Percentiles rank a stretch among this genome's conserved stretches.
phyloP scores from a whole-genome alignment of 306 rosid species.

The Vigna trinervia region DNA sequence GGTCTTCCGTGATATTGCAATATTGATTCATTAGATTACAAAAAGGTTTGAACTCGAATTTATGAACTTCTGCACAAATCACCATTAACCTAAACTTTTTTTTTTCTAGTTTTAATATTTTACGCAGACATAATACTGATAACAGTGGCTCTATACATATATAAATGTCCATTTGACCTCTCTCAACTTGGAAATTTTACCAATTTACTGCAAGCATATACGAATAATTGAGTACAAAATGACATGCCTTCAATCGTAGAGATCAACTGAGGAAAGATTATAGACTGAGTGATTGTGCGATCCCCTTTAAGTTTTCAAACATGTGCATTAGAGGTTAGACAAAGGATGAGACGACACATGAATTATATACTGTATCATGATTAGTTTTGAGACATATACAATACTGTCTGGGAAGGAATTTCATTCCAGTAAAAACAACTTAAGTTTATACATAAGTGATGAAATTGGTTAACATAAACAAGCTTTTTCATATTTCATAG shows the following conservation, averaged over 20 bases:
- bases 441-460: not conserved
- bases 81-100: not conserved
- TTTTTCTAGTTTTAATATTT: not conserved
- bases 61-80: not conserved
- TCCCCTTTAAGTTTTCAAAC: not conserved
- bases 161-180: not conserved
- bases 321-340: constrained; percentile 22
- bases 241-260: not conserved
- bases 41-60: not conserved
- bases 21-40: not conserved
- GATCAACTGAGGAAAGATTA: not conserved
- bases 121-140: too few species aligned
- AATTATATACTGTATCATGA: constrained; percentile 4
- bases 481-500: too few species aligned
- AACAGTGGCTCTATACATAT: not conserved
- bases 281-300: not conserved
- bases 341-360: constrained; percentile 17
- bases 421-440: not conserved
- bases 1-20: not conserved
- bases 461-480: too few species aligned
- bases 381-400: constrained; percentile 25
- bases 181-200: not conserved
- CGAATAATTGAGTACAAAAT: not conserved
- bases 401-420: constrained; percentile 12
- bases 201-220: not conserved